Evolutionary conservation across 495 filamentous ascomycete species (phyloP), one percentile per base, ranked within the genome.

Genomic region (Haplographium delicatum): DNA sequence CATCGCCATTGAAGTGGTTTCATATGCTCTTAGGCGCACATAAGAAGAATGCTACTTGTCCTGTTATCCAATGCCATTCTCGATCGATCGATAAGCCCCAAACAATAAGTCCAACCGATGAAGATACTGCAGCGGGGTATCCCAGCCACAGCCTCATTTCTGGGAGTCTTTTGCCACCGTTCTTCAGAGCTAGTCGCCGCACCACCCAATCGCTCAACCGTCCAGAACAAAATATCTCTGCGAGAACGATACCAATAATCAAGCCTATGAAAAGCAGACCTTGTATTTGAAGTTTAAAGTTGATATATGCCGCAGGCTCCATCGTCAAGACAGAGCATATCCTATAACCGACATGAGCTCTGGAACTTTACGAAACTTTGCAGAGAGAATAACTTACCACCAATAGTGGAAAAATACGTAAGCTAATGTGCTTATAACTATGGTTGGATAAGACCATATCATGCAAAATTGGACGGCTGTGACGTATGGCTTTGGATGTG

Each of bases 331-430:
- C 66, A 0, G 76, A 79, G 5, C 82, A 54, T 9, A 84, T 62
- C 42, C 42, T 44, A 20, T 26, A 18, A n/a, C 15, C 4, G 42
- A n/a, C 8, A 22, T 1, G 28, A 31, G 28, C 25, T 11, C 10
- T 22, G 10, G 10, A 10, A 1, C 10, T 23, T 2, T 9, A 5
- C 1, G 16, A 13, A 23, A 23, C 7, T 39, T 8, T 18, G 40
- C 7, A 25, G 20, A 18, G 25, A 26, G 13, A 16, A 1, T 13
- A 27, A 30, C 42, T n/a, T 2, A 44, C 79, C 78, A 83, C 80
- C 80, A 83, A 61, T 83, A 83, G 75, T 75, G 81, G 3, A 68
- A 57, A 53, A 82, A 83, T 44, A 65, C 72, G 62, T 78, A 84
- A 16, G 71, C 66, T 13, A 76, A 44, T 1, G 82, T 67, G 4